Conservation (phyloP, 768 basidiomycete genomes). For the Macrolepiota dolichaula region DNA sequence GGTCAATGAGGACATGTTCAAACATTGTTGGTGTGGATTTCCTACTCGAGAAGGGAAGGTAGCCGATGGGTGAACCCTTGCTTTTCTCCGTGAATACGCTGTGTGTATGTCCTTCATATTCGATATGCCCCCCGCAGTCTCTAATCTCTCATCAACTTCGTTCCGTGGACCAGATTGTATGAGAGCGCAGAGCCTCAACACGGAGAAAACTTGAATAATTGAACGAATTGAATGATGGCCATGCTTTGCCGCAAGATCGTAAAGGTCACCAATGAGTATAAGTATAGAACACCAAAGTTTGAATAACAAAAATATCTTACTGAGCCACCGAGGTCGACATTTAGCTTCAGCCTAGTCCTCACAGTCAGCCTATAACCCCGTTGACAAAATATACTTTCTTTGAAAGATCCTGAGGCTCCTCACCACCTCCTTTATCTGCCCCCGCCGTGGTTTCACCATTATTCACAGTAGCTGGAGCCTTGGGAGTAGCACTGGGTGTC, state of each 20-base stretch:
- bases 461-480: too few species aligned
- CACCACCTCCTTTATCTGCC: too few species aligned
- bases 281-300: too few species aligned
- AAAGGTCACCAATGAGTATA: slow-evolving; percentile 33
- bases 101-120: slow-evolving; percentile 49
- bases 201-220: slow-evolving; percentile 27
- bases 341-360: too few species aligned
- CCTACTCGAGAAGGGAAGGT: slow-evolving; percentile 1
- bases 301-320: too few species aligned
- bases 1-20: slow-evolving; percentile 38
- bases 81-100: not conserved
- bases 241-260: slow-evolving; percentile 23
- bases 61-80: slow-evolving; percentile 2
- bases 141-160: slow-evolving; percentile 50
- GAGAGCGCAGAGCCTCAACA: slow-evolving; percentile 50
- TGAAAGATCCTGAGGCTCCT: too few species aligned
- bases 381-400: too few species aligned
- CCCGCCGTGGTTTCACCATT: too few species aligned
- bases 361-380: too few species aligned
- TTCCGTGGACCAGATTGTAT: slow-evolving; percentile 57
- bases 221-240: slow-evolving; percentile 35
- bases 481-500: too few species aligned
- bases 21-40: not conserved
- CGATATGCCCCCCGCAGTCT: slow-evolving; percentile 44
- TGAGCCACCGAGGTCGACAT: too few species aligned